phyloP scores from a whole-genome alignment of 345 rosid genomes.

The rapeseed (Brassica napus) region DNA sequence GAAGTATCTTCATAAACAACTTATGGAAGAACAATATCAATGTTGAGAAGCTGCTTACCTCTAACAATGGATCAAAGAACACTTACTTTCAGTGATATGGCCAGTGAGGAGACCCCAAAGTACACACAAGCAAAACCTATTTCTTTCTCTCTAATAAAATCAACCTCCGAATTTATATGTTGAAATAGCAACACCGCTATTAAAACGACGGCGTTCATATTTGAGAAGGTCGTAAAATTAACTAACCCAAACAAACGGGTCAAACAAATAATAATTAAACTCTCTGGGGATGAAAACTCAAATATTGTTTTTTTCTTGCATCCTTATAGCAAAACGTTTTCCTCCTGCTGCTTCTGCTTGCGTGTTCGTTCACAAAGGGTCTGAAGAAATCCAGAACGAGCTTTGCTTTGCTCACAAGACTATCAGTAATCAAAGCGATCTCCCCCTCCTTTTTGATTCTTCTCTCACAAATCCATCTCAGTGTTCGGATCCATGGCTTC shows the following conservation, averaged over 20 bases:
- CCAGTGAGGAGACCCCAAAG: not conserved
- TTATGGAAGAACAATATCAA: not conserved
- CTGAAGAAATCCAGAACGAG: not conserved
- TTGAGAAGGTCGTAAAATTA: not conserved
- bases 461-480: slow-evolving; percentile 10
- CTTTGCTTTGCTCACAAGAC: slow-evolving; percentile 29
- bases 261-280: not conserved
- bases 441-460: not conserved
- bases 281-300: not conserved
- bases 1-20: not conserved
- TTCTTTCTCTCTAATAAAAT: not conserved
- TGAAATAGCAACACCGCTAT: not conserved
- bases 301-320: not conserved
- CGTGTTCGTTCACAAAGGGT: too few relatives aligned
- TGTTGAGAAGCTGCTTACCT: not conserved
- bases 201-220: not conserved
- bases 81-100: not conserved
- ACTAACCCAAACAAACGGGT: not conserved
- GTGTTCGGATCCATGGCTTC: slow-evolving; percentile 55
- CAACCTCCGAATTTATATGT: not conserved
- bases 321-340: too few relatives aligned
- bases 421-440: not conserved
- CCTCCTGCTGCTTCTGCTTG: too few relatives aligned
- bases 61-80: not conserved
- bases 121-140: not conserved